These are phyloP conservation scores for Peronosclerospora sorghi DNA, from an alignment of 352 stramenopile genomes.

Conservation along the genomic window DNA sequence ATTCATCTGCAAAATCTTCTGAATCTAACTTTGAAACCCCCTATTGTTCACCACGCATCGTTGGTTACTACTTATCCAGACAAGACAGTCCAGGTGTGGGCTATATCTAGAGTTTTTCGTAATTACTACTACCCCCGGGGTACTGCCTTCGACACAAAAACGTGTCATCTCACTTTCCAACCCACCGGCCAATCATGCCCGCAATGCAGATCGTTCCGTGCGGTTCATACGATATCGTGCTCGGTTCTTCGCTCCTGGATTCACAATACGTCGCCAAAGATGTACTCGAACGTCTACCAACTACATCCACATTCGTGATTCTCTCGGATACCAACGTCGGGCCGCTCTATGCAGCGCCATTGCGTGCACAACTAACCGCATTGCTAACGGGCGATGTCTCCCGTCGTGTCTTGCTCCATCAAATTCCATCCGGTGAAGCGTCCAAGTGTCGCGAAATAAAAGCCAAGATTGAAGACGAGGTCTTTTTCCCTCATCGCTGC, in stretches of 20 bases:
- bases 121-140: not conserved
- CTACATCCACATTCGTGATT: slow-evolving; percentile 70
- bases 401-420: slow-evolving; percentile 53
- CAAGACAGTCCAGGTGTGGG: no score
- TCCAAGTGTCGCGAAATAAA: slow-evolving; percentile 78
- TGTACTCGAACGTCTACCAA: slow-evolving; percentile 39
- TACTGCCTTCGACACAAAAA: no score
- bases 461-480: slow-evolving; percentile 64
- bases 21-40: no score
- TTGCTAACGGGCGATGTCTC: slow-evolving; percentile 18
- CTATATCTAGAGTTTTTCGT: not conserved
- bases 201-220: slow-evolving; percentile 46
- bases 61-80: no score
- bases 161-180: no score
- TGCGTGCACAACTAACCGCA: slow-evolving; percentile 37
- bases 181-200: slow-evolving; percentile 1
- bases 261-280: slow-evolving; percentile 54
- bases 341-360: slow-evolving; percentile 57
- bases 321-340: slow-evolving; percentile 70
- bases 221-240: slow-evolving; percentile 73
- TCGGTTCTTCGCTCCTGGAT: slow-evolving; percentile 53
- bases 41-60: no score
- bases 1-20: no score
- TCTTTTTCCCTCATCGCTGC: slow-evolving; percentile 73
- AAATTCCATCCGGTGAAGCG: slow-evolving; percentile 52